phyloP scores from a whole-genome alignment of 768 basidiomycete genomes.

The Boletus vinaceobasis region DNA sequence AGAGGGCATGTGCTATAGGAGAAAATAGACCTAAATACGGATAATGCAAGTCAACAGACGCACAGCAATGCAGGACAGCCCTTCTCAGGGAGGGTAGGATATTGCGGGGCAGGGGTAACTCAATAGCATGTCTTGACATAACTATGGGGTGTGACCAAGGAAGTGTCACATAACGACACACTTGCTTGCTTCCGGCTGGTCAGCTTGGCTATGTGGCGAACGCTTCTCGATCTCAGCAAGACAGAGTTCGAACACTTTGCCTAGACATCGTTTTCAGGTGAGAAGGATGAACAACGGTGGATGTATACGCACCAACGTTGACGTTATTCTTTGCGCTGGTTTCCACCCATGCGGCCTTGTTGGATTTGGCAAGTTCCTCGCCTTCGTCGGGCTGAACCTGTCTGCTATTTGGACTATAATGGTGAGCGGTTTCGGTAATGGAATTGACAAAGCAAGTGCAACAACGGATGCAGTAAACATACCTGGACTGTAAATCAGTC shows the following conservation, averaged over 20 bases:
- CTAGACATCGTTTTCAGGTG: conserved; percentile 34
- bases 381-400: conserved; percentile 77
- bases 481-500: conserved; percentile 77
- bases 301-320: conserved; percentile 75
- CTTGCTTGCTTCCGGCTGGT: conserved; percentile 40
- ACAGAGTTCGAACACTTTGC: conserved; percentile 81
- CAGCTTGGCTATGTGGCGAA: conserved; percentile 47
- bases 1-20: conserved; percentile 18
- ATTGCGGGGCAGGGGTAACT: conserved; percentile 32
- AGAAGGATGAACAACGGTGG: not conserved
- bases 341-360: conserved; percentile 80
- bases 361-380: conserved; percentile 65
- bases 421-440: conserved; percentile 21
- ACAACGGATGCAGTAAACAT: conserved; percentile 27
- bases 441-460: conserved; percentile 4
- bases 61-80: conserved; percentile 28
- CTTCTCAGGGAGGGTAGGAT: conserved; percentile 26
- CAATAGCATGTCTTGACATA: conserved; percentile 22
- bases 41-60: conserved; percentile 34
- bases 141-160: conserved; percentile 11
- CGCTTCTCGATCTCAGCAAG: conserved; percentile 80
- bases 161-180: conserved; percentile 55
- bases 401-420: conserved; percentile 45
- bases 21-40: conserved; percentile 32
- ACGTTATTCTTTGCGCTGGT: conserved; percentile 83